phyloP scores from a whole-genome alignment of 106 monocot genomes.

The Alisma plantagoaquatica region DNA sequence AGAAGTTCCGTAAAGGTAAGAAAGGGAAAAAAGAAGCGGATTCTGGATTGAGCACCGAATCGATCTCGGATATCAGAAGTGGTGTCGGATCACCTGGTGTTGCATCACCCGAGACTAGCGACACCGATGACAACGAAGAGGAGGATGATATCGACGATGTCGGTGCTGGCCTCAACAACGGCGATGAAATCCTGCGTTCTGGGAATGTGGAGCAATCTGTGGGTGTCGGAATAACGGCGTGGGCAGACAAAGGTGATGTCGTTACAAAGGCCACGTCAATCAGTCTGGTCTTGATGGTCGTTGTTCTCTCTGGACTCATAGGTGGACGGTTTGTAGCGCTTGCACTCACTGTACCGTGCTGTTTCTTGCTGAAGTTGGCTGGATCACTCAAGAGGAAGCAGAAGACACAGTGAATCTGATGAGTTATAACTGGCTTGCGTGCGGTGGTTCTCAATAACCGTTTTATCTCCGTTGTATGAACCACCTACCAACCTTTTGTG shows the following conservation, averaged over 20 bases:
- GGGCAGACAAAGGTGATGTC: no score
- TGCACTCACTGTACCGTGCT: conserved; percentile 19
- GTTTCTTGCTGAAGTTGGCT: conserved; percentile 9
- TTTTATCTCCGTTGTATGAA: no score
- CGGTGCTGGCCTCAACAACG: no score
- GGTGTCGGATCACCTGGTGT: no score
- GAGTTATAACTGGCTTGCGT: no score
- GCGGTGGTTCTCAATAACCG: no score
- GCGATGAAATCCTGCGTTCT: no score
- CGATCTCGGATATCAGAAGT: no score
- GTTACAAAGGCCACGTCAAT: background rate
- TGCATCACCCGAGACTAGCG: background rate
- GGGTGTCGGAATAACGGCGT: no score
- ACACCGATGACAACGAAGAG: background rate
- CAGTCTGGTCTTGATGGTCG: conserved; percentile 18
- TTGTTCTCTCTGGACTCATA: conserved; percentile 37
- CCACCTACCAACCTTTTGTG: no score
- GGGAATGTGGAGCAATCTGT: no score
- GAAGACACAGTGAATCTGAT: conserved; percentile 1
- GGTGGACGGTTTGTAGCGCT: conserved; percentile 36
- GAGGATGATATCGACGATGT: background rate
- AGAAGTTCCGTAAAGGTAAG: background rate
- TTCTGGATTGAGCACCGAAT: no score
- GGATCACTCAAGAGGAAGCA: conserved; percentile 7
- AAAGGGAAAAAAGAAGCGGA: background rate